A percentile compares a stretch with the other conserved stretches of the same genome.
Conservation (phyloP, 2,329 filamentous ascomycete genomes). For the Lasiodiplodia gonubiensis region DNA sequence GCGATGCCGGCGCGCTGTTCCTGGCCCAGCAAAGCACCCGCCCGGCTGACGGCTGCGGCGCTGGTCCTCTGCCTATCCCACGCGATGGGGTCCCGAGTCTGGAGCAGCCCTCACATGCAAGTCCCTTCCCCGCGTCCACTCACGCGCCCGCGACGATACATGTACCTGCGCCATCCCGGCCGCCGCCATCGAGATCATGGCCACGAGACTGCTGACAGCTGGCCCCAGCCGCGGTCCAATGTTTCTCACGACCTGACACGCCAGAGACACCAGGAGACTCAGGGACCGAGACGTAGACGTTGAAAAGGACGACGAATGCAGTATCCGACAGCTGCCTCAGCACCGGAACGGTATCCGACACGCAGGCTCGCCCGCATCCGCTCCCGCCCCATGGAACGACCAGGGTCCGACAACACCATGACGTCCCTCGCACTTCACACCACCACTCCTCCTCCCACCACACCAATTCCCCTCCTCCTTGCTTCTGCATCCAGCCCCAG, state of each 20-base stretch:
- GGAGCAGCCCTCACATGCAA: background rate
- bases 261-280: background rate
- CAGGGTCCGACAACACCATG: constrained; percentile 10
- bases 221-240: too few species aligned
- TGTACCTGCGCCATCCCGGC: constrained; percentile 24
- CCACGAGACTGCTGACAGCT: background rate
- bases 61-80: background rate
- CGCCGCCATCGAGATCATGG: background rate
- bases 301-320: background rate
- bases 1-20: constrained; percentile 23
- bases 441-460: background rate
- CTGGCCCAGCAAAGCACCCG: constrained; percentile 2
- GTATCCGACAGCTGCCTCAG: constrained; percentile 7
- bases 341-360: constrained; percentile 1
- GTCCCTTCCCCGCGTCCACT: background rate
- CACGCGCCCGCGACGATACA: background rate
- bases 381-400: background rate
- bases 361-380: constrained; percentile 6
- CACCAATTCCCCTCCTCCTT: background rate
- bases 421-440: background rate
- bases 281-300: background rate
- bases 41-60: background rate
- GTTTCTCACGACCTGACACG: background rate
- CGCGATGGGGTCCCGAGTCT: background rate
- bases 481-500: background rate